Evolutionary conservation across 2,329 filamentous ascomycete genomes (phyloP), one percentile per base, ranked within the genome.

Genomic region (Calonectria fujianensis): DNA sequence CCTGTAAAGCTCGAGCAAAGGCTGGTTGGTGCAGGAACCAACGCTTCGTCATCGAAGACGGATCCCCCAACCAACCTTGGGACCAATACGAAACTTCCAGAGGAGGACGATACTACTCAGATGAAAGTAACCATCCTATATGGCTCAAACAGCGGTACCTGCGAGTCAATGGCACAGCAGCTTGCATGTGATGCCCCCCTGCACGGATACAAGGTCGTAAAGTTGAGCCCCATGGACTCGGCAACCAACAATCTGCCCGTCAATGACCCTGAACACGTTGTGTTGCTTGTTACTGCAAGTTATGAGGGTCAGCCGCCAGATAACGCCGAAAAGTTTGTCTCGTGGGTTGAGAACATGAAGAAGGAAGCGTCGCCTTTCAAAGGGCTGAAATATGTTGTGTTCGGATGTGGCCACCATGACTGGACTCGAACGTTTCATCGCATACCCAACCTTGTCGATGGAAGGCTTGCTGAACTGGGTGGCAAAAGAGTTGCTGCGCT

Each of bases 301-400:
- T 59, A 59, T 16, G 54, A 59, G 54, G 54, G 54, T 4, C n/a
- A 27, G 16, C 54, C 54, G 7, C 54, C 54, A 59, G 54, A 59
- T n/a, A 59, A 59, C 7, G 54, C 32, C 11, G 32, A 20, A 16
- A 39, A 39, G 32, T 59, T 59, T 39, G n/a, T 39, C n/a, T 27
- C 54, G 20, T 59, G 54, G 54, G 14, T 59, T 2, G 54, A 59
- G 11, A 24, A 14, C 2, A 7, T 39, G 20, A 11, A 37, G 24
- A 39, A 14, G 4, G 54, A 59, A 39, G 54, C 2, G 6, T 37
- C 18, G 9, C 4, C 32, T 20, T 39, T 24, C 10, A 37, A 59
- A 9, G 54, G 32, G 11, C 54, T 59, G 0, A 59, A 59, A 16
- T 59, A 59, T 37, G 54, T 35, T 3, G 32, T 37, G 7, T 59